Evolutionary conservation across 1,284 basidiomycete species (phyloP).

Genomic region (Trichosporon ovoides): DNA sequence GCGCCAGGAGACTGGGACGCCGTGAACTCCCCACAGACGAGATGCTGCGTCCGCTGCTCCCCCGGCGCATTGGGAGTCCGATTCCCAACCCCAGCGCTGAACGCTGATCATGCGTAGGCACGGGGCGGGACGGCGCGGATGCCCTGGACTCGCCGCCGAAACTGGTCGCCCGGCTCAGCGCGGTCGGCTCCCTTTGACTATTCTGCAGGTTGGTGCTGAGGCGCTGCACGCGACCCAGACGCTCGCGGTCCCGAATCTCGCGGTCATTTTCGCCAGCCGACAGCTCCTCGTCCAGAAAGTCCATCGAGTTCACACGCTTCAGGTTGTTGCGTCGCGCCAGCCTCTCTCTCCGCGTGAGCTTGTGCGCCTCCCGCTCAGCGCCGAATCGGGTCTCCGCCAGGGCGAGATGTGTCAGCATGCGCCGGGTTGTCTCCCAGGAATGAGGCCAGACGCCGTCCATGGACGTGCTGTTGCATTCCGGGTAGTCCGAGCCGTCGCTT

Average conservation of each 20-base stretch:
- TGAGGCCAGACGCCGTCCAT: slow-evolving; percentile 30
- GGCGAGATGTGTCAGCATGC: slow-evolving; percentile 39
- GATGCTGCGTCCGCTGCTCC: slow-evolving; percentile 13
- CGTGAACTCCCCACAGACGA: slow-evolving; percentile 22
- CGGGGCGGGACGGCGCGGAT: not conserved
- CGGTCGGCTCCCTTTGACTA: slow-evolving; percentile 21
- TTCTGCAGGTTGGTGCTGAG: slow-evolving; percentile 40
- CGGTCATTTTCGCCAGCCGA: not conserved
- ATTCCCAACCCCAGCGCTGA: not conserved
- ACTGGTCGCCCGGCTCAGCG: slow-evolving; percentile 15
- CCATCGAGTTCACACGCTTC: slow-evolving; percentile 38
- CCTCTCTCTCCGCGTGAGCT: slow-evolving; percentile 28
- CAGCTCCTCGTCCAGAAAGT: slow-evolving; percentile 30
- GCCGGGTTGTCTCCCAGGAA: slow-evolving; percentile 37
- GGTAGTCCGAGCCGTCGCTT: not conserved
- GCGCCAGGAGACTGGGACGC: slow-evolving; percentile 36
- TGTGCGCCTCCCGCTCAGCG: slow-evolving; percentile 23
- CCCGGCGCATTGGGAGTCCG: slow-evolving; percentile 16
- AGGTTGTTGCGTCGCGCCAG: slow-evolving; percentile 20
- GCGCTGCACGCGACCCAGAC: slow-evolving; percentile 27
- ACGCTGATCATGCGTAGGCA: not conserved
- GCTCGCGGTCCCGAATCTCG: slow-evolving; percentile 11
- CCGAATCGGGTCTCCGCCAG: slow-evolving; percentile 36
- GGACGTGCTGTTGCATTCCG: not conserved
- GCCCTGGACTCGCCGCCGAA: slow-evolving; percentile 12